Percentiles rank a stretch among this genome's conserved stretches.
Conservation (phyloP, 768 basidiomycete genomes). For the Peribolospora baueri region DNA sequence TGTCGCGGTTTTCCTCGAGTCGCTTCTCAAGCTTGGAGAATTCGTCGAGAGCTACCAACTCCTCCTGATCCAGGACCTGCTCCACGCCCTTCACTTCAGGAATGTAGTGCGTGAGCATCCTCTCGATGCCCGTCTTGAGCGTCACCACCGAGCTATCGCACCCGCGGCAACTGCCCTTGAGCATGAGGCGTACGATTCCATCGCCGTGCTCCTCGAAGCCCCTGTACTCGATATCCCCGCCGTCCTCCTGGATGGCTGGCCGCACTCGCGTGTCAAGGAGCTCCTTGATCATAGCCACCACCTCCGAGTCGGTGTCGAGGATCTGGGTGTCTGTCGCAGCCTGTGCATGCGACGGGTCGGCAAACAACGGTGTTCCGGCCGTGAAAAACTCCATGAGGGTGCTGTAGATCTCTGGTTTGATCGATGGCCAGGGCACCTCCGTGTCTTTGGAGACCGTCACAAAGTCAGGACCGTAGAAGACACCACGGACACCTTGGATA, state of each 20-base stretch:
- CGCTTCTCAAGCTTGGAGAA: conserved; percentile 42
- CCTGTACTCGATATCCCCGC: conserved; percentile 88
- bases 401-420: conserved; percentile 93
- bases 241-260: conserved; percentile 96
- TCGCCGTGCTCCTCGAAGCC: conserved; percentile 50
- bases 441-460: conserved; percentile 82
- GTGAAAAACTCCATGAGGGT: conserved; percentile 95
- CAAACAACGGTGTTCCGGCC: conserved; percentile 63
- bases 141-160: conserved; percentile 87
- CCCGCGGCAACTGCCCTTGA: conserved; percentile 93
- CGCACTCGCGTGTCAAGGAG: conserved; percentile 78
- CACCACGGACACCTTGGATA: conserved; percentile 60
- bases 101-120: conserved; percentile 98
- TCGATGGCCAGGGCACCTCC: conserved; percentile 59
- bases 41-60: conserved; percentile 59
- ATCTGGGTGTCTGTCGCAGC: conserved; percentile 86
- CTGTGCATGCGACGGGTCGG: conserved; percentile 37
- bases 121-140: conserved; percentile 83
- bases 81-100: conserved; percentile 82
- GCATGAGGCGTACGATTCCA: conserved; percentile 58
- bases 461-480: conserved; percentile 96
- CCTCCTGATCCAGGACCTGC: conserved; percentile 75
- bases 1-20: no score
- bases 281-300: conserved; percentile 98
- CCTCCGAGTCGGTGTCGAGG: conserved; percentile 80